Evolutionary conservation across 1,284 basidiomycete genomes (phyloP).

Genomic region (Malassezia equina): DNA sequence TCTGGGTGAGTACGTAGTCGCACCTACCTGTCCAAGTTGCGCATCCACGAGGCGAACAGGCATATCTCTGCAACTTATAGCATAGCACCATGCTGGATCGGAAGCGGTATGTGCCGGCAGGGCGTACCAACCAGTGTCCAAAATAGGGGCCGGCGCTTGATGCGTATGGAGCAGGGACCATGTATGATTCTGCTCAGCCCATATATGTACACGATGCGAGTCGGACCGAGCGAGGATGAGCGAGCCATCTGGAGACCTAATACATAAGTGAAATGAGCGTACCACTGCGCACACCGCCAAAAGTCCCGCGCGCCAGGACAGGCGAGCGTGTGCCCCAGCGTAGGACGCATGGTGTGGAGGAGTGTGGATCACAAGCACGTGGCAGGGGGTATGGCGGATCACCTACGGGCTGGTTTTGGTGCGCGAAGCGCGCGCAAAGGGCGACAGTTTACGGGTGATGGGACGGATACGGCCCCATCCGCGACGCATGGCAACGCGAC

Average conservation of each 20-base stretch:
- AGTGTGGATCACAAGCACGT: neutral
- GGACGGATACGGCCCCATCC: slow-evolving; percentile 30
- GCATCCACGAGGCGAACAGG: slow-evolving; percentile 12
- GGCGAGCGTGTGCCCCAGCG: neutral
- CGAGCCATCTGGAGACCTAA: slow-evolving; percentile 13
- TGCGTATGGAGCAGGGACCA: neutral
- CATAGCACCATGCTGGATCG: slow-evolving; percentile 10
- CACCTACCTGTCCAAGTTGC: slow-evolving; percentile 1
- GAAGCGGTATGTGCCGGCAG: neutral
- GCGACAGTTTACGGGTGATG: slow-evolving; percentile 1
- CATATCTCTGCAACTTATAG: slow-evolving; percentile 14
- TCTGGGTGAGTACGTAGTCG: neutral
- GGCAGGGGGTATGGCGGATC: slow-evolving; percentile 4
- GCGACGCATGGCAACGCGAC: slow-evolving; percentile 26
- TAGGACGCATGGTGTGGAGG: neutral
- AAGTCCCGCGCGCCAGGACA: slow-evolving; percentile 4
- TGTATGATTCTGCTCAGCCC: neutral
- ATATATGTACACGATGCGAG: slow-evolving; percentile 9
- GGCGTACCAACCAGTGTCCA: slow-evolving; percentile 10
- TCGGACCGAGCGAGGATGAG: slow-evolving; percentile 5
- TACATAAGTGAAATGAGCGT: neutral
- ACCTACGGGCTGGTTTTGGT: slow-evolving; percentile 2
- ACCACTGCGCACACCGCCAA: slow-evolving; percentile 13
- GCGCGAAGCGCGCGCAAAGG: neutral
- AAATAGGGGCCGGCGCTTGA: slow-evolving; percentile 8